Evolutionary conservation across 2,329 filamentous ascomycete species (phyloP).

Genomic region (Penicillium sp.): DNA sequence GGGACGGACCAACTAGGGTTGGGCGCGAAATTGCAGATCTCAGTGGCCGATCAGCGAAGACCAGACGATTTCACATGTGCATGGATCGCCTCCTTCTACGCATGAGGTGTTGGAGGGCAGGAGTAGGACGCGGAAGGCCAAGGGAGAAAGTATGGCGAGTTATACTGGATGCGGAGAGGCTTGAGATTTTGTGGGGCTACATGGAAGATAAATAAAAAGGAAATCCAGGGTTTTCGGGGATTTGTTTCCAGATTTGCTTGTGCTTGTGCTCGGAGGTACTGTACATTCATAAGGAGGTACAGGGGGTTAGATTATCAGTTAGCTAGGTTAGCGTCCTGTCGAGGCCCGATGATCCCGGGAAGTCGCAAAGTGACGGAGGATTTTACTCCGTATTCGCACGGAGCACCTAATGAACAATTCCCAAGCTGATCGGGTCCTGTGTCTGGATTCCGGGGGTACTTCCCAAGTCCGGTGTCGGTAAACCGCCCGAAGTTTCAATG

Average conservation of each 20-base stretch:
- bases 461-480: conserved; percentile 10
- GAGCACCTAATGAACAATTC: background rate
- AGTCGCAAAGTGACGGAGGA: background rate
- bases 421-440: background rate
- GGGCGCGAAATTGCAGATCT: background rate
- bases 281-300: background rate
- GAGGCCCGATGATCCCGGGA: background rate
- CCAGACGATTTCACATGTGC: conserved; percentile 3
- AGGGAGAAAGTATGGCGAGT: background rate
- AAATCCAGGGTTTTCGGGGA: too few species aligned
- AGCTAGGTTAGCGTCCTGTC: background rate
- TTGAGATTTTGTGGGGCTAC: background rate
- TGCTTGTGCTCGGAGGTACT: too few species aligned
- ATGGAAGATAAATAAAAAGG: background rate
- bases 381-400: background rate
- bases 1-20: background rate
- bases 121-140: background rate
- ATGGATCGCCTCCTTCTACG: conserved; percentile 7
- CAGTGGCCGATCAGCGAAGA: background rate
- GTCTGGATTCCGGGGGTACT: background rate
- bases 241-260: too few species aligned
- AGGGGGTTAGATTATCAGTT: background rate
- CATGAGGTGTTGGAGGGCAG: conserved; percentile 8
- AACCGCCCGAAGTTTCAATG: conserved; percentile 11
- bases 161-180: background rate